Percentiles rank a stretch among this genome's conserved stretches.
phyloP scores from a whole-genome alignment of 2,329 filamentous ascomycete genomes.

The Scedosporium boydii region DNA sequence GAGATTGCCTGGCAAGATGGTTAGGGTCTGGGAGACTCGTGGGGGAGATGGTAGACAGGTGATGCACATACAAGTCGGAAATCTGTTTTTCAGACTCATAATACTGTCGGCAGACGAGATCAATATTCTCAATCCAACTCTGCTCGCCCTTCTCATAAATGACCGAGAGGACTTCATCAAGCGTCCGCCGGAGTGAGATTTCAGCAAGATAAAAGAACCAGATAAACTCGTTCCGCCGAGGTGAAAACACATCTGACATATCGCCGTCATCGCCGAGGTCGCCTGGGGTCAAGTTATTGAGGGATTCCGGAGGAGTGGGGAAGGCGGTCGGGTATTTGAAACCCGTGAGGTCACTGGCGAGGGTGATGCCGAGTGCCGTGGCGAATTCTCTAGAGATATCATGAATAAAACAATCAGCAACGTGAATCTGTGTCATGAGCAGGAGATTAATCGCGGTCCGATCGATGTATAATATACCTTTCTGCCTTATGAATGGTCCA shows the following conservation, averaged over 20 bases:
- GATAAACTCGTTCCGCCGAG: conserved; percentile 8
- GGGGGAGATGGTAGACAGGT: neutral
- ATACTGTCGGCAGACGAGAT: conserved; percentile 9
- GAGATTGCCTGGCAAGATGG: conserved; percentile 6
- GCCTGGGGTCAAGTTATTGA: neutral
- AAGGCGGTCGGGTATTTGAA: conserved; percentile 5
- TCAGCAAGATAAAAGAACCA: conserved; percentile 15
- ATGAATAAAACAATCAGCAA: neutral
- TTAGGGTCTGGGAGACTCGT: conserved; percentile 1
- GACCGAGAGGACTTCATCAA: conserved; percentile 9
- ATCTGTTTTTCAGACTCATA: conserved; percentile 10
- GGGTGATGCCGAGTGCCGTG: conserved; percentile 2
- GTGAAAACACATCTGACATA: conserved; percentile 3
- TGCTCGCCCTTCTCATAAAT: conserved; percentile 5
- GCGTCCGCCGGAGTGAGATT: conserved; percentile 13
- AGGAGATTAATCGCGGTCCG: neutral
- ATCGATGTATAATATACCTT: conserved; percentile 8
- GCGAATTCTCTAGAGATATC: conserved; percentile 3
- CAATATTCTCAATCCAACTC: conserved; percentile 5
- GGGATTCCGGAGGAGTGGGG: conserved; percentile 1
- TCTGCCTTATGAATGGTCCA: conserved; percentile 16
- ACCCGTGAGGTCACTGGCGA: conserved; percentile 3
- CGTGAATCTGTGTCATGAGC: neutral
- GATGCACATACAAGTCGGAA: conserved; percentile 1
- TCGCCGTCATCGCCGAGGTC: neutral